A percentile compares a stretch with the other conserved stretches of the same genome.
Conservation (phyloP, 805 yeast species). For the Zygosaccharomyces siamensis region DNA sequence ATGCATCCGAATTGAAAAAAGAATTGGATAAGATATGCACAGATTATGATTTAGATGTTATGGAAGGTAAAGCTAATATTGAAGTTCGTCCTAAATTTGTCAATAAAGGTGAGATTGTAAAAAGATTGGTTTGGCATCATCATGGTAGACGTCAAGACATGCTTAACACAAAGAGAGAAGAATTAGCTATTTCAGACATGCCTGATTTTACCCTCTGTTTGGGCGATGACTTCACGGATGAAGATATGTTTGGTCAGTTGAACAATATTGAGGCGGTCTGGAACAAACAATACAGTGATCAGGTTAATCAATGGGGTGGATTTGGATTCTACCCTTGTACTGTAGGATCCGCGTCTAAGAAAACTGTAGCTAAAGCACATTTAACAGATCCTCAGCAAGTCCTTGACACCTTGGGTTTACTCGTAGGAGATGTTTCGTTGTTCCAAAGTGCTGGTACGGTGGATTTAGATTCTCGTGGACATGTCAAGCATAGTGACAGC, state of each 20-base stretch:
- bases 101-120: conserved; percentile 95
- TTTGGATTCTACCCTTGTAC: conserved; percentile 79
- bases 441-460: conserved; percentile 77
- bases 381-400: conserved; percentile 80
- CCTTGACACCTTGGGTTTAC: conserved; percentile 72
- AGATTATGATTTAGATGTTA: conserved; percentile 82
- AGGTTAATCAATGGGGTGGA: conserved; percentile 44
- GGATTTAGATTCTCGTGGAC: conserved; percentile 74
- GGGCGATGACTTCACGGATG: conserved; percentile 97
- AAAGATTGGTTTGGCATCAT: conserved; percentile 60
- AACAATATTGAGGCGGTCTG: conserved; percentile 51
- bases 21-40: conserved; percentile 59
- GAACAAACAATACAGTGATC: conserved; percentile 35
- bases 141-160: conserved; percentile 53
- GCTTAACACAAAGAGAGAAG: conserved; percentile 30
- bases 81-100: conserved; percentile 96
- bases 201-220: conserved; percentile 86
- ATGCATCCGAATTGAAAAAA: conserved; percentile 67
- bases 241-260: conserved; percentile 88
- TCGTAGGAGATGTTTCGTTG: conserved; percentile 72
- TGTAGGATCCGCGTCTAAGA: conserved; percentile 87
- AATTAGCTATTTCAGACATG: conserved; percentile 40
- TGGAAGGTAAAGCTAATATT: conserved; percentile 95
- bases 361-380: conserved; percentile 81
- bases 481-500: conserved; percentile 43